These are phyloP conservation scores for Purpureocillium lavendulum DNA, from an alignment of 2,329 filamentous ascomycete species.

Conservation along the genomic window DNA sequence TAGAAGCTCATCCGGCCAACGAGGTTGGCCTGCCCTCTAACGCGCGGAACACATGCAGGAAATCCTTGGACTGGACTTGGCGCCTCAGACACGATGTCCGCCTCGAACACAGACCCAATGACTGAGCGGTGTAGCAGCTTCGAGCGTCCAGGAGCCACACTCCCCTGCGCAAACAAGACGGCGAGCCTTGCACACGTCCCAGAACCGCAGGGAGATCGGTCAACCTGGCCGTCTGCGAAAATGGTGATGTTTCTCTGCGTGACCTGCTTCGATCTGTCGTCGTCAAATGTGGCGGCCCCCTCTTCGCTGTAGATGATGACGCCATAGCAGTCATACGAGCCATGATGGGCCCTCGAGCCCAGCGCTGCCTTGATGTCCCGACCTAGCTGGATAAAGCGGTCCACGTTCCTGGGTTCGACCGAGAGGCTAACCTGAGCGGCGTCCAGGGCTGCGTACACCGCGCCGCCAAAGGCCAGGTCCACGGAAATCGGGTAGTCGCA, in stretches of 20 bases:
- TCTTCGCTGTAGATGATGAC: constrained; percentile 2
- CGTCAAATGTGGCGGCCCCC: too few relatives aligned
- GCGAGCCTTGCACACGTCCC: constrained; percentile 14
- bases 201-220: constrained; percentile 16
- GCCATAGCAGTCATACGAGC: background rate
- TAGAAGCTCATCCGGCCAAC: background rate
- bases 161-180: constrained; percentile 4
- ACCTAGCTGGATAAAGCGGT: constrained; percentile 4
- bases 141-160: background rate
- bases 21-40: background rate
- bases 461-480: too few relatives aligned
- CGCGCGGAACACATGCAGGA: background rate
- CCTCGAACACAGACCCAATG: too few relatives aligned
- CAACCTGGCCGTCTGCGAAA: constrained; percentile 17
- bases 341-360: background rate
- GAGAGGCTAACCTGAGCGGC: too few relatives aligned
- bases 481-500: too few relatives aligned
- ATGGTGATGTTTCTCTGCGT: constrained; percentile 11
- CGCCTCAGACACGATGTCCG: background rate
- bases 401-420: background rate
- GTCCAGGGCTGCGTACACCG: too few relatives aligned
- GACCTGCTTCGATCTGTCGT: too few relatives aligned
- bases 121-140: too few relatives aligned
- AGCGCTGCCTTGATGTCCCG: constrained; percentile 3
- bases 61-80: background rate